These are phyloP conservation scores for Lycium barbarum DNA, from an alignment of 257 asterid genomes.

Conservation along the genomic window DNA sequence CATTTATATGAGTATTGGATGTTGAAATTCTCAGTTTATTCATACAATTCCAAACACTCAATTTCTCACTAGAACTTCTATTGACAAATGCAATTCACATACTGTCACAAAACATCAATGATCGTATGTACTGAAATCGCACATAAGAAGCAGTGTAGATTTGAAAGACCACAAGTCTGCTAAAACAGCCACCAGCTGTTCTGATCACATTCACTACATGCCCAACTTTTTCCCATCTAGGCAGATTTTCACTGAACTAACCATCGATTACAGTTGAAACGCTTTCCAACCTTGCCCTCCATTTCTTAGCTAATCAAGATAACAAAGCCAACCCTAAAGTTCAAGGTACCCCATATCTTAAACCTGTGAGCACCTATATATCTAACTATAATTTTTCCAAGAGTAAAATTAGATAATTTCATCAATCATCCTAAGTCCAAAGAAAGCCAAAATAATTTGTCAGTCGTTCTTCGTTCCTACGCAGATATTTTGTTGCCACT, in stretches of 20 bases:
- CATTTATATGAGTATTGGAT: too few relatives aligned
- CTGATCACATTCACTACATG: not conserved
- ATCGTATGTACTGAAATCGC: not conserved
- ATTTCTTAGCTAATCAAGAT: not conserved
- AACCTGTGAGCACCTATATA: not conserved
- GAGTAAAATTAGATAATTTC: not conserved
- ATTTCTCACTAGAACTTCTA: not conserved
- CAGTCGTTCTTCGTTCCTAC: not conserved
- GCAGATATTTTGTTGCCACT: not conserved
- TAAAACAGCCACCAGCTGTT: not conserved
- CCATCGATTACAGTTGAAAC: not conserved
- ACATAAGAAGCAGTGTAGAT: not conserved
- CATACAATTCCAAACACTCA: not conserved
- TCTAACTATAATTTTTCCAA: not conserved
- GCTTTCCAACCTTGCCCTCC: not conserved
- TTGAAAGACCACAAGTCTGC: not conserved
- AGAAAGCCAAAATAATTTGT: not conserved
- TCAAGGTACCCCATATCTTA: not conserved
- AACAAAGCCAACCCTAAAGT: not conserved
- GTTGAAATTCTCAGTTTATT: too few relatives aligned
- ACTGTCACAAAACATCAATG: constrained; percentile 2
- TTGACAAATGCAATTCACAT: not conserved
- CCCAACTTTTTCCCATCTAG: constrained; percentile 4
- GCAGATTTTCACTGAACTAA: not conserved
- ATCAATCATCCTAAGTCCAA: too few relatives aligned